Evolutionary conservation across 2,329 filamentous ascomycete genomes (phyloP).

Genomic region (Chrysoporthe cubensis): DNA sequence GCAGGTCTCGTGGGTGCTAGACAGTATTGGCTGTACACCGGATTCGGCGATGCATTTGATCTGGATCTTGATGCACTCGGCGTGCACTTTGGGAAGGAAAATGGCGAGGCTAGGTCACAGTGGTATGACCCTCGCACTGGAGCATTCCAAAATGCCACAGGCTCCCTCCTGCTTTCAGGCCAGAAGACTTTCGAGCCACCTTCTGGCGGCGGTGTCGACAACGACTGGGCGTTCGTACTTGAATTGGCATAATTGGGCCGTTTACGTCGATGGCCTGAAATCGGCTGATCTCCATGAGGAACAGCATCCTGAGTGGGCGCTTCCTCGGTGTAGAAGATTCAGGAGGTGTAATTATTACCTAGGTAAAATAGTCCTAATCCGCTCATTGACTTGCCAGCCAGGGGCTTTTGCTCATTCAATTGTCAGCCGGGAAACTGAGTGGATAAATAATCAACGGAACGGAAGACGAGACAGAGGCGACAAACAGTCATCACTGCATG

Average conservation of each 20-base stretch:
- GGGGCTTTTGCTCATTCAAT: no score
- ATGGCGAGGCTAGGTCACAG: not conserved
- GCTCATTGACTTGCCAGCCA: no score
- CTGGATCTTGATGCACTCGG: slow-evolving; percentile 6
- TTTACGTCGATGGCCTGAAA: not conserved
- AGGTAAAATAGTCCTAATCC: no score
- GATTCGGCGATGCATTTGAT: slow-evolving; percentile 13
- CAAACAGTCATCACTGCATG: no score
- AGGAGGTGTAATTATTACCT: no score
- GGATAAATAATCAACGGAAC: no score
- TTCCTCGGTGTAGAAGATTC: not conserved
- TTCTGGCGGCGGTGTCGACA: slow-evolving; percentile 1
- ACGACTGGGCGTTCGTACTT: slow-evolving; percentile 11
- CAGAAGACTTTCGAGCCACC: slow-evolving; percentile 10
- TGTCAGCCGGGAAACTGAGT: no score
- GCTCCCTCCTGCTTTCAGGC: not conserved
- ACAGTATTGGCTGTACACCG: slow-evolving; percentile 36
- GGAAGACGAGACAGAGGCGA: no score
- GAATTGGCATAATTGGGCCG: not conserved
- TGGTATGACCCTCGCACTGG: slow-evolving; percentile 12
- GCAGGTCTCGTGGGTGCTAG: slow-evolving; percentile 2
- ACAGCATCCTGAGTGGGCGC: not conserved
- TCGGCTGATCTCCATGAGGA: not conserved
- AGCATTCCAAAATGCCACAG: not conserved
- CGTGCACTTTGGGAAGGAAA: not conserved